Conservation (phyloP, 139 green algal species). For the Edaphochlamys debaryana region DNA sequence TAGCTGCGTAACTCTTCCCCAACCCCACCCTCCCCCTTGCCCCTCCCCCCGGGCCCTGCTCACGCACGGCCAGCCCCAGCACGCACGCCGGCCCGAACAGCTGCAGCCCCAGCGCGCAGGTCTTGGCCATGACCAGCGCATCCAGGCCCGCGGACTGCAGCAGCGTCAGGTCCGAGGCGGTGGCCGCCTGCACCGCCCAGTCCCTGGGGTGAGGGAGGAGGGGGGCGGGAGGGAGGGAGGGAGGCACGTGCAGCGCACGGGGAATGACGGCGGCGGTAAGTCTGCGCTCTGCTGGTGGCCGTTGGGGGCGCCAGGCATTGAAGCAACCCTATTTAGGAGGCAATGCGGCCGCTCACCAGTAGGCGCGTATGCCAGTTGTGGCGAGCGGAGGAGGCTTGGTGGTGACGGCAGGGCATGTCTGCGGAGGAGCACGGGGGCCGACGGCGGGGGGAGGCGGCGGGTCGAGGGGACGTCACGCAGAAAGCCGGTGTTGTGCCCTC, state of each 20-base stretch:
- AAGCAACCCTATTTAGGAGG: no score
- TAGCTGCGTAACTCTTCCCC: no score
- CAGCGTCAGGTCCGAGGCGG: slow-evolving; percentile 21
- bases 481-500: no score
- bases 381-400: slow-evolving; percentile 14
- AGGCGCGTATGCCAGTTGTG: not conserved
- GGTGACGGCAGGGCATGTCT: slow-evolving; percentile 4
- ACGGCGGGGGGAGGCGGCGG: no score
- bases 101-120: slow-evolving; percentile 40
- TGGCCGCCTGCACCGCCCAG: slow-evolving; percentile 6
- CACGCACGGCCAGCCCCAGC: slow-evolving; percentile 27
- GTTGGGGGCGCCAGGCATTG: no score
- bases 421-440: not conserved
- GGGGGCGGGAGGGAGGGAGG: not conserved
- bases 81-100: slow-evolving; percentile 39
- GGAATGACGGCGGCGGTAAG: no score
- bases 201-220: not conserved
- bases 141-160: slow-evolving; percentile 26
- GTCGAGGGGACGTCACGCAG: no score
- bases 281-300: no score
- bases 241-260: not conserved
- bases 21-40: no score
- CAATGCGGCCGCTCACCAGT: slow-evolving; percentile 3
- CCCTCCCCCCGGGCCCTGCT: no score
- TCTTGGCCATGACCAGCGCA: slow-evolving; percentile 53